A percentile compares a stretch with the other conserved stretches of the same genome.
Conservation (phyloP, 371 early-diverging fungal species). For the Capillidium rhysosporum region DNA sequence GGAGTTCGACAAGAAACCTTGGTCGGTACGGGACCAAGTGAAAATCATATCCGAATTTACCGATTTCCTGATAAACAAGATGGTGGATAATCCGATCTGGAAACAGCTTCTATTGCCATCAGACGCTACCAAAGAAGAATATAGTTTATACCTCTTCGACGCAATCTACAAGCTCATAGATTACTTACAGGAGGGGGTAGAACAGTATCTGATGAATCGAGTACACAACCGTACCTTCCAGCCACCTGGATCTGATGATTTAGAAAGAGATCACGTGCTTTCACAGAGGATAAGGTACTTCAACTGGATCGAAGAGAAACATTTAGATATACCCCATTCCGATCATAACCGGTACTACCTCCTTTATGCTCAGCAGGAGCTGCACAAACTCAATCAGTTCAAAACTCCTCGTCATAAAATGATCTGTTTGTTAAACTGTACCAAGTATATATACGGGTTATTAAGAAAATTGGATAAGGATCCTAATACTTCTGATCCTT, state of each 20-base stretch:
- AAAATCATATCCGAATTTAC: slow-evolving; percentile 51
- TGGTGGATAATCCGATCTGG: not conserved
- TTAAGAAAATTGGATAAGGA: not conserved
- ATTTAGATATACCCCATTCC: slow-evolving; percentile 47
- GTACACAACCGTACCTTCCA: slow-evolving; percentile 40
- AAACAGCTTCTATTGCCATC: slow-evolving; percentile 25
- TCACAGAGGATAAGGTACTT: slow-evolving; percentile 54
- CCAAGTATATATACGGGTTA: slow-evolving; percentile 60
- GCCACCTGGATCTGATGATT: slow-evolving; percentile 53
- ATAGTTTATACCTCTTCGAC: slow-evolving; percentile 23
- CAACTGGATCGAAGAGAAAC: slow-evolving; percentile 54
- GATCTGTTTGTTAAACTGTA: slow-evolving; percentile 71
- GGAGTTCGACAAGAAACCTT: slow-evolving; percentile 49
- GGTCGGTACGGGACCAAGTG: slow-evolving; percentile 57
- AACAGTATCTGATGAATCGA: slow-evolving; percentile 72
- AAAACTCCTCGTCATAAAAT: slow-evolving; percentile 74
- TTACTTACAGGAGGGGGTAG: slow-evolving; percentile 67
- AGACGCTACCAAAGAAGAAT: slow-evolving; percentile 34
- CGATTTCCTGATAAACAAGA: not conserved
- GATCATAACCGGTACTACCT: slow-evolving; percentile 42
- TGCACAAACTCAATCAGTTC: slow-evolving; percentile 62
- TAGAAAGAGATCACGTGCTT: slow-evolving; percentile 55
- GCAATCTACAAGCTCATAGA: slow-evolving; percentile 46
- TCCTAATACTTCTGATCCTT: slow-evolving; percentile 27
- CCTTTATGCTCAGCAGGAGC: slow-evolving; percentile 44